Evolutionary conservation across 768 basidiomycete genomes (phyloP), one percentile per base, ranked within the genome.

Genomic region (Pulveroboletus sp.): DNA sequence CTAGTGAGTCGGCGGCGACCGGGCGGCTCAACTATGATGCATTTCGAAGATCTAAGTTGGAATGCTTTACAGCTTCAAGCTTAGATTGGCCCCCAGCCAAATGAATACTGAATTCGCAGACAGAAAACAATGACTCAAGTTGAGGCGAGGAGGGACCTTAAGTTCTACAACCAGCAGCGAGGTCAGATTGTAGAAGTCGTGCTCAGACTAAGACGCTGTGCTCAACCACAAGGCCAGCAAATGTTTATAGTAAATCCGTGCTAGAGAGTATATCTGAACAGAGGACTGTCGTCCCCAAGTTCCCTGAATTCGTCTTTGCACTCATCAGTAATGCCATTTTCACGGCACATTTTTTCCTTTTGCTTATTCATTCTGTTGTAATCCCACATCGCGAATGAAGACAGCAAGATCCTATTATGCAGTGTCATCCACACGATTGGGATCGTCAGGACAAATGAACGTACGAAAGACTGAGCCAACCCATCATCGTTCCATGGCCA

Each of bases 271-370:
- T 58, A 60, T 76, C 75, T 72, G 67, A 77, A 81, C 39, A 80
- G 61, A 29, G 79, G 79, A 39, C 74, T 77, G 33, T 71, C 68
- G 55, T 75, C 75, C 2, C 76, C 79, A 58, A 78, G 61, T 6
- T 76, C 67, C 24, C 51, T 61, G 51, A 74, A 79, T 34, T 75
- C 69, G 16, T 64, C 65, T 38, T 58, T 60, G 29, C 65, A 62
- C 36, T 60, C 67, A 8, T 65, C 60, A n/a, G 68, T 65, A 36
- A 81, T 75, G 2, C 69, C 68, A 39, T 75, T 69, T 4, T 63
- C 64, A 5, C 56, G 58, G 47, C 78, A 80, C 7, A 58, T 56
- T 6, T 63, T 71, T 40, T 72, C 70, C 47, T 77, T 79, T 42
- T 61, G 52, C 53, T 72, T 72, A 58, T 80, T 81, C 12, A 78